Percentiles rank a stretch among this genome's conserved stretches.
phyloP scores from a whole-genome alignment of 148 eudicot genomes.

The Talinum fruticosum region DNA sequence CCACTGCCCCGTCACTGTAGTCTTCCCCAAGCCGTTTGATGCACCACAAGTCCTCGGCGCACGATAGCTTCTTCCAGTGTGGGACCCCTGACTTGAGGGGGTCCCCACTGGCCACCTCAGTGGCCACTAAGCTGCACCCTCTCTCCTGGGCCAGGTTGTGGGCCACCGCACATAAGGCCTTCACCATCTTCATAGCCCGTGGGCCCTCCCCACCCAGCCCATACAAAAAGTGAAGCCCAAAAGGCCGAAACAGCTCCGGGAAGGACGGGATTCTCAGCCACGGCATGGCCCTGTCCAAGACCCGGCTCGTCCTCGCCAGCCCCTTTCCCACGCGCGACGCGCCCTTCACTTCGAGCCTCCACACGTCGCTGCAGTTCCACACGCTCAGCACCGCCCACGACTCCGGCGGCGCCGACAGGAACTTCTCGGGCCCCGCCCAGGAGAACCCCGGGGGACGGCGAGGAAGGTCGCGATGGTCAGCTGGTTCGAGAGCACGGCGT shows the following conservation, averaged over 20 bases:
- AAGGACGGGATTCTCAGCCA: slow-evolving; percentile 68
- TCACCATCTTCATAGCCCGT: slow-evolving; percentile 32
- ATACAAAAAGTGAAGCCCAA: slow-evolving; percentile 85
- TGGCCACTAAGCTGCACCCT: slow-evolving; percentile 79
- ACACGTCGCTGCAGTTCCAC: slow-evolving; percentile 76
- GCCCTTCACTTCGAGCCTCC: slow-evolving; percentile 73
- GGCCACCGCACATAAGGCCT: slow-evolving; percentile 59
- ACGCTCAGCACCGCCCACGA: slow-evolving; percentile 88
- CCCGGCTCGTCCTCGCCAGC: slow-evolving; percentile 52
- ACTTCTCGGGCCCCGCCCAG: slow-evolving; percentile 40
- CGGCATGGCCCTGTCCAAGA: slow-evolving; percentile 75
- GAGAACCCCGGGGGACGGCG: slow-evolving; percentile 49
- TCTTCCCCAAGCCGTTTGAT: slow-evolving; percentile 75
- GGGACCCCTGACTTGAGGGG: slow-evolving; percentile 78
- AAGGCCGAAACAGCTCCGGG: slow-evolving; percentile 76
- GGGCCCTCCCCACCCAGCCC: slow-evolving; percentile 98
- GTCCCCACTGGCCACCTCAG: slow-evolving; percentile 68
- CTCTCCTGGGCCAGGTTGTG: slow-evolving; percentile 74
- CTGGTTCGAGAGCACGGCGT: slow-evolving; percentile 48
- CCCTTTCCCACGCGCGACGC: slow-evolving; percentile 61
- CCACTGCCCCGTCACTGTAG: slow-evolving; percentile 62
- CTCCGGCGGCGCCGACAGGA: slow-evolving; percentile 50
- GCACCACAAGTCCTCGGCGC: slow-evolving; percentile 86
- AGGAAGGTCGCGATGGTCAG: slow-evolving; percentile 69
- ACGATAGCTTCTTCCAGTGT: slow-evolving; percentile 79